Base-by-base conservation (phyloP, 495 filamentous ascomycete genomes). In the Penicillium antarcticum region DNA sequence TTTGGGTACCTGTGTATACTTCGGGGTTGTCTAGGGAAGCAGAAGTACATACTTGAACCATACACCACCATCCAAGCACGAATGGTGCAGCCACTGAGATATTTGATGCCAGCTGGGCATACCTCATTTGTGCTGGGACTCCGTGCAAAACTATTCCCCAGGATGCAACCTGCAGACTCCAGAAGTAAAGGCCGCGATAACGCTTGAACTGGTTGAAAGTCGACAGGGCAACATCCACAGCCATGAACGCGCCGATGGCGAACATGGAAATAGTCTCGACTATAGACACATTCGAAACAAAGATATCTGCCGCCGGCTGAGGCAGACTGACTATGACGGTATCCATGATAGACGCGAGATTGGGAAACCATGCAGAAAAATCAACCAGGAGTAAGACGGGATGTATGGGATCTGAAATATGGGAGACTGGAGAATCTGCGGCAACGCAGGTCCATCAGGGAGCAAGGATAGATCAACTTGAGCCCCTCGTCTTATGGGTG, bases 11-110 rank as follows among this genome's bases (percentile, higher is more conserved):
- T 5, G 7, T 29, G 26, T 9, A 29, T 29, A 8, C 5, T 29
- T 29, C 5, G 26, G 5, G 5, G 26, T 10, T 29, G 26, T 29
- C 5, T 7, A 29, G 26, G 26, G 26, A 9, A 29, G 9, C 1
- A n/a, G n/a, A 2, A 8, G 8, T 29, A 9, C 26, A 29, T 29
- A 29, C 26, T 29, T 29, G 26, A 0, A 87, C 80, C 81, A 86
- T 85, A 38, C 61, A 58, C 26, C 71, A 77, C 77, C 80, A 87
- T 7, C 83, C 83, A 16, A 81, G 53, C 12, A 70, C 62, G 29
- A 71, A 62, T 4, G 41, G 40, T 19, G 59, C 31, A 3, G 23
- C 18, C 38, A 46, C 29, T 1, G 43, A 10, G 5, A 58, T 7
- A 1, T 38, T 34, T 1, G 53, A 32, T 18, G 44, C 44, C 2